Evolutionary conservation across 169 alveolate species (phyloP).

Genomic region (Plasmodium gaboni): DNA sequence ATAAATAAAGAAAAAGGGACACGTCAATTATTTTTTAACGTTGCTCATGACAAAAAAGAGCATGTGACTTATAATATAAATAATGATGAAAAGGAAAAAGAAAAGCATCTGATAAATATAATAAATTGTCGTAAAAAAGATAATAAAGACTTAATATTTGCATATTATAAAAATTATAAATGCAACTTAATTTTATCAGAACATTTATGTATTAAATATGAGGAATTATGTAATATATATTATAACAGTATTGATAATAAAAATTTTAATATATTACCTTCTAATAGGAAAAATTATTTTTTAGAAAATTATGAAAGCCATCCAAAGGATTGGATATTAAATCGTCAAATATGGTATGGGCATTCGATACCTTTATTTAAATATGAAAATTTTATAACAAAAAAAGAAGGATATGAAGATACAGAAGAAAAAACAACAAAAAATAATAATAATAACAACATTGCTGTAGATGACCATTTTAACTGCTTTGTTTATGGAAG

Average conservation of each 20-base stretch:
- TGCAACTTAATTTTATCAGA: conserved; percentile 20
- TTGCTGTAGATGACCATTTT: not conserved
- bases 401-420: not conserved
- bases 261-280: conserved; percentile 19
- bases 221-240: conserved; percentile 12
- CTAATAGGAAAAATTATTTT: conserved; percentile 26
- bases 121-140: not conserved
- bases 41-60: no score
- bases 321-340: conserved; percentile 23
- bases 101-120: not conserved
- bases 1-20: not conserved
- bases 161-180: conserved; percentile 34
- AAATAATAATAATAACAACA: no score
- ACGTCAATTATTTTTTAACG: not conserved
- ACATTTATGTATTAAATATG: conserved; percentile 30
- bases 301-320: not conserved
- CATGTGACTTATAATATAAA: not conserved
- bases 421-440: no score
- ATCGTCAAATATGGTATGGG: conserved; percentile 28
- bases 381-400: conserved; percentile 19
- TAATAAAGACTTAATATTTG: not conserved
- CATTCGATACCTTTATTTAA: conserved; percentile 44
- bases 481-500: conserved; percentile 34
- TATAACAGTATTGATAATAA: not conserved
- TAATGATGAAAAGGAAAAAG: not conserved